Conservation (phyloP, 2,329 filamentous ascomycete genomes). For the Stromatinia cepivora region DNA sequence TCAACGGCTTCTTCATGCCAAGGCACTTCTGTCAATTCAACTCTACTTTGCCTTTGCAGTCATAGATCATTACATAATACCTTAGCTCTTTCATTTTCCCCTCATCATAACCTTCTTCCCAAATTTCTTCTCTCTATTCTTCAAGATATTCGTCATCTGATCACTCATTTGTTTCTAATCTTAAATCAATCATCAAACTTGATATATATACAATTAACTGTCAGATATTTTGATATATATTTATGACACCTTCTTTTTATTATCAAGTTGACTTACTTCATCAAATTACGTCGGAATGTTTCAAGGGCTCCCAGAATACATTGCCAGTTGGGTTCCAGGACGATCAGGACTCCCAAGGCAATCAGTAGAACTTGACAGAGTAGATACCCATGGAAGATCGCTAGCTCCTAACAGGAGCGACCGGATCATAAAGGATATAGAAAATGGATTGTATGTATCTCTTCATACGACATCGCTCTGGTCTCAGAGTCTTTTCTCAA, state of each 20-base stretch:
- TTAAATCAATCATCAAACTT: background rate
- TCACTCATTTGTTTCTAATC: background rate
- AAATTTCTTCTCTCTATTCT: background rate
- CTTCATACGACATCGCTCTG: background rate
- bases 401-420: background rate
- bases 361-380: slow-evolving; percentile 2
- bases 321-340: background rate
- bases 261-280: background rate
- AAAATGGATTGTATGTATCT: slow-evolving; percentile 4
- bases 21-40: too few relatives aligned
- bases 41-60: background rate
- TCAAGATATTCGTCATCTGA: background rate
- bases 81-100: background rate
- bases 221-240: background rate
- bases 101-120: background rate
- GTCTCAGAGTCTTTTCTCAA: too few relatives aligned
- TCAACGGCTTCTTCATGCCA: background rate
- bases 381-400: background rate
- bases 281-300: background rate
- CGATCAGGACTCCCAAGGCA: background rate
- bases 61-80: background rate
- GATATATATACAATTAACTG: background rate
- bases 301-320: background rate
- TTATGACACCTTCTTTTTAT: background rate
- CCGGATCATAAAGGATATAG: slow-evolving; percentile 8